Evolutionary conservation across 208 protist species (phyloP).

Genomic region (Acanthamoeba sp.): DNA sequence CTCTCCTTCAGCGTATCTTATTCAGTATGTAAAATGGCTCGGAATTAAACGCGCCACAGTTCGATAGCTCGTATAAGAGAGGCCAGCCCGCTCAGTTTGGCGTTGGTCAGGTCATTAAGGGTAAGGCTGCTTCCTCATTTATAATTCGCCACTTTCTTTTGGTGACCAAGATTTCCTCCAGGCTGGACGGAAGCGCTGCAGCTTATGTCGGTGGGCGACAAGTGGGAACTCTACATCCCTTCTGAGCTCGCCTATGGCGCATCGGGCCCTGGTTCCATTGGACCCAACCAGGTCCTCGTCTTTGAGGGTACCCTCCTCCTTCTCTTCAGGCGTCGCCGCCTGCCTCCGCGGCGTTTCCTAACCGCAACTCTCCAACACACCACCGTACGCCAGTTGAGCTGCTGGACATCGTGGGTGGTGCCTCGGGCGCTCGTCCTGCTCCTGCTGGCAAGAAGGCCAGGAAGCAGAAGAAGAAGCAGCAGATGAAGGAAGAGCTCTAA

Average conservation of each 20-base stretch:
- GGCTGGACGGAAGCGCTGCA: conserved; percentile 64
- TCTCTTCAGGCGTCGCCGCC: too few relatives aligned
- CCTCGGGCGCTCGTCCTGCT: background rate
- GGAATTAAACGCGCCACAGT: background rate
- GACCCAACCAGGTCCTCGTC: conserved; percentile 44
- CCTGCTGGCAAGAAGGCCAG: conserved; percentile 8
- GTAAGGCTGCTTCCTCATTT: background rate
- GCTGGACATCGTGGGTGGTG: background rate
- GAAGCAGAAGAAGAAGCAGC: background rate
- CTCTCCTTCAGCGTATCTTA: too few relatives aligned
- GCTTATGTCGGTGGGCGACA: conserved; percentile 49
- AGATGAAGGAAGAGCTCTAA: conserved; percentile 53
- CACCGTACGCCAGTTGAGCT: background rate
- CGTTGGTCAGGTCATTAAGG: conserved; percentile 51
- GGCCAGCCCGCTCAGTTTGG: conserved; percentile 35
- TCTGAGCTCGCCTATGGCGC: conserved; percentile 47
- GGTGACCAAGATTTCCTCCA: background rate
- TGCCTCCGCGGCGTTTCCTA: too few relatives aligned
- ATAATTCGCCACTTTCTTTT: background rate
- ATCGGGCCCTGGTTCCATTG: background rate
- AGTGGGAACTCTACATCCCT: conserved; percentile 70
- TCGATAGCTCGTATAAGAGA: conserved; percentile 52
- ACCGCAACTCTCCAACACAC: background rate
- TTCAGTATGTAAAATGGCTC: background rate
- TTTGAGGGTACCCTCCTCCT: background rate